Evolutionary conservation across 2,329 filamentous ascomycete species (phyloP), one percentile per base, ranked within the genome.

Genomic region (Colletotrichum acutatum): DNA sequence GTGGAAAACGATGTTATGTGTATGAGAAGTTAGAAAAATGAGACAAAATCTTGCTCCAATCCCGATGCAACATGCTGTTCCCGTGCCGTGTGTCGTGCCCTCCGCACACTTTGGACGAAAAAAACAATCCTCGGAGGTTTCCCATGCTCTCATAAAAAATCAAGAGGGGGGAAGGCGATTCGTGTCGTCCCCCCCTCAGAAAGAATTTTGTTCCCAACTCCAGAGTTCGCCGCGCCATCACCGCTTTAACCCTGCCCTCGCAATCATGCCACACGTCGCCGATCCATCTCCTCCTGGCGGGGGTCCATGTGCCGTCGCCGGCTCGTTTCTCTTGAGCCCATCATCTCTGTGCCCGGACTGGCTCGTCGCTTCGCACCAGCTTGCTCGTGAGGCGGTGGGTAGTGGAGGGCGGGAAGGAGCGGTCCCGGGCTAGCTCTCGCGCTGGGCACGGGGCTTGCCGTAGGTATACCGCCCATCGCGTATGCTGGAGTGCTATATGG

Each of bases 401-500:
- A 84, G 19, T 74, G 80, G 58, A 83, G 76, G 3, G 78, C 76
- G 6, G 79, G 78, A 2, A 86, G 79, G 56, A 82, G 79, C 14
- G 83, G 82, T 2, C 84, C 83, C 1, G 86, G 86, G 66, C 86
- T 88, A 14, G 82, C 80, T 1, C 81, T 82, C 12, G 81, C 73
- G 79, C 83, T 83, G 70, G 83, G 78, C 32, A 82, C 77, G 30
- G 81, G 79, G 73, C 83, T 83, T 58, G 80, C 79, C 52, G 78
- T 83, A 3, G 84, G 81, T 8, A 81, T 79, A 34, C 82, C 82
- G 19, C 69, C 72, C 64, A 84, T 79, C 8, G 86, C 85, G 77
- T 89, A 90, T 0, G 88, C 87, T 52, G 88, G 87, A n/a, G 88
- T 88, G 75, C 83, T 88, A 78, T 91, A 92, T 0, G 89, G 88